These are phyloP conservation scores for Exophiala viscosa DNA, from an alignment of 2,329 filamentous ascomycete genomes.

Conservation along the genomic window DNA sequence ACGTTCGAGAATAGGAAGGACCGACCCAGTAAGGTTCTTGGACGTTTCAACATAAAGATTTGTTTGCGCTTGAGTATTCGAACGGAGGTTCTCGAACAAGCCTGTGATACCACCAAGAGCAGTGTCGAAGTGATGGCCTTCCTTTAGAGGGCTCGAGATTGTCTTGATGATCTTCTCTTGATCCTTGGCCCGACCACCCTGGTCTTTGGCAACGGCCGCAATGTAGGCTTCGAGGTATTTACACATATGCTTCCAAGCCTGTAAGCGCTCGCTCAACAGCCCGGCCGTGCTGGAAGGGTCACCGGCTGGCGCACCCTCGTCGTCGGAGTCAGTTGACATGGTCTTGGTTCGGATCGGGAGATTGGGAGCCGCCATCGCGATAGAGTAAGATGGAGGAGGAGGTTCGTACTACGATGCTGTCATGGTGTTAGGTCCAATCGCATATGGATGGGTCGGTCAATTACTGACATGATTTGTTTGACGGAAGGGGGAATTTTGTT, in stretches of 20 bases:
- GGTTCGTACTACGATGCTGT: conserved; percentile 20
- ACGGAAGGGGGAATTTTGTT: no score
- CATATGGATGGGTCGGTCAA: background rate
- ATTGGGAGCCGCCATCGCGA: conserved; percentile 17
- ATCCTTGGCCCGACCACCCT: conserved; percentile 83
- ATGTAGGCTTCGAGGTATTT: conserved; percentile 91
- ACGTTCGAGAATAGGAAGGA: conserved; percentile 83
- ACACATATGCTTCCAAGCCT: conserved; percentile 94
- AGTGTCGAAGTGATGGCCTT: conserved; percentile 91
- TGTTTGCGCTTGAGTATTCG: conserved; percentile 82
- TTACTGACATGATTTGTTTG: background rate
- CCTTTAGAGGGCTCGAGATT: conserved; percentile 77
- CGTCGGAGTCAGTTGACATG: conserved; percentile 38
- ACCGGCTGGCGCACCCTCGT: conserved; percentile 58
- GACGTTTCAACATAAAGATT: conserved; percentile 89
- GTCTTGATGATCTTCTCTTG: conserved; percentile 94
- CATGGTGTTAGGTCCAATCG: conserved; percentile 11
- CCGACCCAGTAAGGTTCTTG: conserved; percentile 79
- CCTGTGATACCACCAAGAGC: conserved; percentile 80
- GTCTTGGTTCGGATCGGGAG: conserved; percentile 22
- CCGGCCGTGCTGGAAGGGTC: conserved; percentile 69
- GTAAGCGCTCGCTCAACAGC: conserved; percentile 79
- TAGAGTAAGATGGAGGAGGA: conserved; percentile 16
- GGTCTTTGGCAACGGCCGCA: conserved; percentile 75
- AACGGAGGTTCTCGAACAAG: conserved; percentile 89